Base-by-base conservation (phyloP, 2,329 filamentous ascomycete species). In the Dendryphion nanum region DNA sequence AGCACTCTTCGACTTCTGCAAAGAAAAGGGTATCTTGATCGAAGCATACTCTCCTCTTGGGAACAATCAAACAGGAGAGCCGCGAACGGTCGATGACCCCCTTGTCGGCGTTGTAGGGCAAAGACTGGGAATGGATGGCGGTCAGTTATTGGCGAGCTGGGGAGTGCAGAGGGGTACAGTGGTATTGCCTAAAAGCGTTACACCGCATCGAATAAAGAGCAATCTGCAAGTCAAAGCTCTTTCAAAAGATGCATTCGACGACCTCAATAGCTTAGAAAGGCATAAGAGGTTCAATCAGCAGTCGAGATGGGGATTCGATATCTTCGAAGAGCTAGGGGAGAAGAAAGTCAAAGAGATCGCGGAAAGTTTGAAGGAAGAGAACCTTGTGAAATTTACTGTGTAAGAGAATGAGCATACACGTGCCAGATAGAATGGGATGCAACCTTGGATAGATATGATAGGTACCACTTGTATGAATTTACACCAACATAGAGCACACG, bases 181-280 rank as follows among this genome's bases (percentile, higher is more conserved):
- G 45, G 86, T 94, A 34, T 86, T 94, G 55, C 87, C 88, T 49
- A 94, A 94, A 76, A 85, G 79, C 35, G 83, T 89, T 38, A 89
- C 79, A 47, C 76, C 81, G 48, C 72, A 72, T 37, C 78, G 87
- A 24, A 89, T 26, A 8, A n/a, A 26, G 23, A 26, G 23, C n/a
- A 26, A 26, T 26, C n/a, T 26, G 8, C 23, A 83, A 59, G 47
- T 55, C 13, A 79, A 88, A 78, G 71, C 78, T 37, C 69, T 93
- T 61, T 82, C 78, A 3, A 74, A 76, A 6, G 85, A 86, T 30
- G 86, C 91, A 68, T 66, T 90, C 32, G 72, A 76, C 46, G 73
- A 78, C 66, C 72, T 93, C 30, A 81, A 79, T 51, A 42, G 31
- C 2, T 24, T 57, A 16, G 52, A 57, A 26, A 47, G 43, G 15